phyloP scores from a whole-genome alignment of 768 basidiomycete species.

The Boletus reticuloceps region DNA sequence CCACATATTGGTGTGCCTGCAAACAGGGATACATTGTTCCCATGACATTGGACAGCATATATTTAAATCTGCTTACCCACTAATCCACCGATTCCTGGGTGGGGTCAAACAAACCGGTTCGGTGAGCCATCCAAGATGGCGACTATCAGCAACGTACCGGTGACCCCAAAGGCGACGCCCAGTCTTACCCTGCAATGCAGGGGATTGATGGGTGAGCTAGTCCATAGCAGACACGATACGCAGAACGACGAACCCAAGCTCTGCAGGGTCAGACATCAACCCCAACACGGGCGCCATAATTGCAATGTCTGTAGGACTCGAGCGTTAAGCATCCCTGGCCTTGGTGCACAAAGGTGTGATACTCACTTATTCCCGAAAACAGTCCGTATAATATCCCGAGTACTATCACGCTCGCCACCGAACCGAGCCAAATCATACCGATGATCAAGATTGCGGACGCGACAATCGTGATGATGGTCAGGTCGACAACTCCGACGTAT shows the following conservation, averaged over 20 bases:
- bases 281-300: conserved; percentile 44
- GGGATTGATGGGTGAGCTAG: background rate
- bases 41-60: background rate
- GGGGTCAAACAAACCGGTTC: background rate
- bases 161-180: conserved; percentile 47
- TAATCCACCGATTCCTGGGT: conserved; percentile 24
- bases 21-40: conserved; percentile 5
- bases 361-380: conserved; percentile 45
- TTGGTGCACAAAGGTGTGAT: background rate
- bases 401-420: conserved; percentile 36
- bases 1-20: conserved; percentile 57
- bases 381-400: conserved; percentile 48
- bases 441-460: conserved; percentile 41
- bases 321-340: background rate
- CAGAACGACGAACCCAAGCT: conserved; percentile 44
- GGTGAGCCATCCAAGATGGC: too few relatives aligned
- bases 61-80: conserved; percentile 9
- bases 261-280: conserved; percentile 44
- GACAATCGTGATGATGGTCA: conserved; percentile 36
- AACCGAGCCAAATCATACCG: conserved; percentile 42
- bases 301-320: conserved; percentile 30
- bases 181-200: conserved; percentile 32
- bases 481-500: conserved; percentile 43
- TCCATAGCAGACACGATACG: background rate
- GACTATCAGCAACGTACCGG: conserved; percentile 28